Evolutionary conservation across 2,329 filamentous ascomycete genomes (phyloP), one percentile per base, ranked within the genome.

Genomic region (Diplodia seriata): DNA sequence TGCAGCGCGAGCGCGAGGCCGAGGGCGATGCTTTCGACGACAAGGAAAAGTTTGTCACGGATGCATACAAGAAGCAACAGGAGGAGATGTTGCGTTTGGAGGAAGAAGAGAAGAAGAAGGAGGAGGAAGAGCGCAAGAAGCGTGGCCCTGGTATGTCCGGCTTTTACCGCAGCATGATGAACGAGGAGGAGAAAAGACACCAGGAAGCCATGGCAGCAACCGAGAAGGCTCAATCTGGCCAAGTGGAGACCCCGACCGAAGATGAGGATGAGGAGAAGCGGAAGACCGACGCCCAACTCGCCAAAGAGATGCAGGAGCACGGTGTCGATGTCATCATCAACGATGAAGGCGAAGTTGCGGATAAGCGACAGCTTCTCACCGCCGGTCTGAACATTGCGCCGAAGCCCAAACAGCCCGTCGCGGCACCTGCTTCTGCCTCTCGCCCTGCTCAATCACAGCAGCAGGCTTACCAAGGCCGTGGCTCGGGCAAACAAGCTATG

Each of bases 31-130:
- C 91, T 74, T 95, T 89, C 73, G 90, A 86, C 0, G 92, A 90
- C 73, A 95, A 94, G 81, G 92, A 95, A 76, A 92, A 90, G 78
- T 95, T 95, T 72, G 92, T 95, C 40, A 95, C 92, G 0, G 90
- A 89, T 68, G 91, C 91, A 43, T 96, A 95, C 77, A 92, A 91
- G 81, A 85, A 86, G 74, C 91, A 94, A 75, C 91, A 94, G 74
- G 91, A 90, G 76, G 92, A 94, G 77, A 89, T 92, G 71, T 82
- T 84, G 71, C 82, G 84, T 66, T 75, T 91, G 9, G 91, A 94
- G 74, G 90, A 89, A 71, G 91, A 92, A 75, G 91, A 95, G 79
- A 86, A 83, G 75, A 80, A 78, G 68, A 82, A 84, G 68, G 89
- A 92, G 73, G 90, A 90, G 73, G 85, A 84, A 47, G 86, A 89